Conservation (phyloP, 1,284 basidiomycete species). For the Moesziomyces globuligerus region DNA sequence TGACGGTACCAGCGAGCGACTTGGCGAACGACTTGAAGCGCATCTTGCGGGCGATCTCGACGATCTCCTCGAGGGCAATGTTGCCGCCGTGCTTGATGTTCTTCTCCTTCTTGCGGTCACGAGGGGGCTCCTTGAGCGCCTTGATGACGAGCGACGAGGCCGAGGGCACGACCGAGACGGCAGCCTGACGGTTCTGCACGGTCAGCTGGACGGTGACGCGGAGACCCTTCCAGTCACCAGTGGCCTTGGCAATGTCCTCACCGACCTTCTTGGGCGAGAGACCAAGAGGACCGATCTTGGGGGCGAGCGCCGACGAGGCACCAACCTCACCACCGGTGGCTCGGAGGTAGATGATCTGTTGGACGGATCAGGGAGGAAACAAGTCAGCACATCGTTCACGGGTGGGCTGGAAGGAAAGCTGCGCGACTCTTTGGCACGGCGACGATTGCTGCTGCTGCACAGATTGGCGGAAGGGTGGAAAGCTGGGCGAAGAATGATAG, state of each 20-base stretch:
- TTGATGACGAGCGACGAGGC: constrained; percentile 98
- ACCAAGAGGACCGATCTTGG: constrained; percentile 99
- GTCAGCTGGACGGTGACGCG: constrained; percentile 98
- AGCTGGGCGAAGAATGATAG: too few species aligned
- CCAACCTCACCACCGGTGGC: constrained; percentile 99
- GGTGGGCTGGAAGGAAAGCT: background rate
- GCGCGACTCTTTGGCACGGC: constrained; percentile 1
- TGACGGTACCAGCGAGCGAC: constrained; percentile 86
- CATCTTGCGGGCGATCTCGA: constrained; percentile 97
- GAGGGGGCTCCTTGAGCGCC: constrained; percentile 98
- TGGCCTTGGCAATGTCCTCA: constrained; percentile 99
- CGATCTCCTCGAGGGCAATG: constrained; percentile 91
- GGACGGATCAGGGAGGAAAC: constrained; percentile 27
- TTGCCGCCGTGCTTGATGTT: constrained; percentile 99
- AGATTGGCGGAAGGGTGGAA: background rate
- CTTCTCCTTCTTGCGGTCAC: constrained; percentile 99
- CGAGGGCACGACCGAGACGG: constrained; percentile 95
- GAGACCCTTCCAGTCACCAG: constrained; percentile 98
- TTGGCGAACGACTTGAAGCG: constrained; percentile 93
- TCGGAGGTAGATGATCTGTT: constrained; percentile 93
- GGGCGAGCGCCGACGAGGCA: constrained; percentile 96
- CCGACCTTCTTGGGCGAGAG: constrained; percentile 99
- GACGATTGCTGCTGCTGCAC: constrained; percentile 11
- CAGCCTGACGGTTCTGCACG: constrained; percentile 99
- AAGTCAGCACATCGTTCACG: constrained; percentile 19